Base-by-base conservation (phyloP, 495 filamentous ascomycete species). In the Penicillium crystallinum region DNA sequence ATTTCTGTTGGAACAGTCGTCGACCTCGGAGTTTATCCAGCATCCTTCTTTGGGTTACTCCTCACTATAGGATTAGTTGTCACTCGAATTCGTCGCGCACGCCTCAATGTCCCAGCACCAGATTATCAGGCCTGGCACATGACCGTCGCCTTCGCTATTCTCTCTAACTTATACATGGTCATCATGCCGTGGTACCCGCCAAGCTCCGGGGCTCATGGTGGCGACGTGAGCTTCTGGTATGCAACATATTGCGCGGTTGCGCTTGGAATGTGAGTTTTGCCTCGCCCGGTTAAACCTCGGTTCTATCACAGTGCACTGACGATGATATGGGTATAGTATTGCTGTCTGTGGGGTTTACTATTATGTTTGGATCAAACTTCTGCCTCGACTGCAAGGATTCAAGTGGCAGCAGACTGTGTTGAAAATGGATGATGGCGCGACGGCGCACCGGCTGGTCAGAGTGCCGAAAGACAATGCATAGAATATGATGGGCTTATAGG, bases 141-240 rank as follows among this genome's bases (percentile, higher is more conserved):
- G 0, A 68, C 76, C 4, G 55, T 85, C 10, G 68, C 72, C 11
- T 83, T 86, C 58, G 72, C 75, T 12, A 75, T 85, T 30, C 38
- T 81, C 1, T 65, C 80, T 0, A 76, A 81, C 29, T 27, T 80
- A 0, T 86, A 82, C 54, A 66, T 83, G 45, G 61, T 87, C 18
- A 69, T 81, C 9, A 81, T 81, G 61, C 84, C 84, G 5, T 87
- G 83, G 85, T 85, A 82, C 50, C 83, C 84, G 22, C 84, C 84
- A 0, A 70, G 68, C 1, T 71, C 64, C 3, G 84, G 84, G 0
- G 71, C 73, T 0, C 71, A 69, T 35, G 80, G 76, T 1, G 82
- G 83, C 0, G 75, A 81, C 49, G 81, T 86, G 2, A 83, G 76
- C 42, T 86, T 87, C 56, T 86, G 82, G 81, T 86, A 86, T 52